These are phyloP conservation scores for Phaeosphaeria sp. DNA, from an alignment of 2,329 filamentous ascomycete genomes.

Conservation along the genomic window DNA sequence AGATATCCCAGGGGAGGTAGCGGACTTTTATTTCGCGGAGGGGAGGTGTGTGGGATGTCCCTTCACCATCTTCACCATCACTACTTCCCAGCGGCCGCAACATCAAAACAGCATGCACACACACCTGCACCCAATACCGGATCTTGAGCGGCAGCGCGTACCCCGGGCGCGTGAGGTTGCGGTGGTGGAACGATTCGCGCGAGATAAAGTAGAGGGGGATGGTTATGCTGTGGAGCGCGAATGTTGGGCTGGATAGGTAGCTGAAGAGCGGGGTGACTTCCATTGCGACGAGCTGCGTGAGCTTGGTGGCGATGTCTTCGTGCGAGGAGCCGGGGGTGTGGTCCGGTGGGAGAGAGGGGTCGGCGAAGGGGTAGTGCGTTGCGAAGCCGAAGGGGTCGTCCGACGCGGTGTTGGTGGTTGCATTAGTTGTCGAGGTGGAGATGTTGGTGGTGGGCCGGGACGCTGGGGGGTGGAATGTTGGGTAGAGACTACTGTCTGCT, in stretches of 20 bases:
- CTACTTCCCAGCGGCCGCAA: constrained; percentile 35
- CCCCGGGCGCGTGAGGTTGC: constrained; percentile 27
- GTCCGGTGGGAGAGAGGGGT: constrained; percentile 23
- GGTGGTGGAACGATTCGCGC: constrained; percentile 27
- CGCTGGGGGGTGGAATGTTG: constrained; percentile 24
- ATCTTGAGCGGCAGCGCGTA: constrained; percentile 38
- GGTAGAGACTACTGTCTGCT: constrained; percentile 33
- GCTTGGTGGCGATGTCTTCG: constrained; percentile 36
- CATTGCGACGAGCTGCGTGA: constrained; percentile 38
- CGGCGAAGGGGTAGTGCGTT: constrained; percentile 40
- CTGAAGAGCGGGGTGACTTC: constrained; percentile 45
- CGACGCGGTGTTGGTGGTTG: too few relatives aligned
- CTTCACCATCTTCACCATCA: too few relatives aligned
- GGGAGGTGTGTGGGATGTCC: constrained; percentile 29
- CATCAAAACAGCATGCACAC: constrained; percentile 31
- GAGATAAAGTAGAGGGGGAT: constrained; percentile 45
- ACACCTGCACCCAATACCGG: constrained; percentile 43
- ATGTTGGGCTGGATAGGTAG: constrained; percentile 35
- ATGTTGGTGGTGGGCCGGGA: constrained; percentile 6
- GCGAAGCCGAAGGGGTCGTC: constrained; percentile 41
- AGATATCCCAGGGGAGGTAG: constrained; percentile 44
- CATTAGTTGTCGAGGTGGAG: not conserved
- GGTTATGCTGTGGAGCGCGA: constrained; percentile 37
- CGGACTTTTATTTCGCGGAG: constrained; percentile 16
- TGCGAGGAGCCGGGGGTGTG: constrained; percentile 12